Percentiles rank a stretch among this genome's conserved stretches.
These are phyloP conservation scores for Botryosphaeria dothidea DNA, from an alignment of 2,329 filamentous ascomycete species.

Conservation along the genomic window DNA sequence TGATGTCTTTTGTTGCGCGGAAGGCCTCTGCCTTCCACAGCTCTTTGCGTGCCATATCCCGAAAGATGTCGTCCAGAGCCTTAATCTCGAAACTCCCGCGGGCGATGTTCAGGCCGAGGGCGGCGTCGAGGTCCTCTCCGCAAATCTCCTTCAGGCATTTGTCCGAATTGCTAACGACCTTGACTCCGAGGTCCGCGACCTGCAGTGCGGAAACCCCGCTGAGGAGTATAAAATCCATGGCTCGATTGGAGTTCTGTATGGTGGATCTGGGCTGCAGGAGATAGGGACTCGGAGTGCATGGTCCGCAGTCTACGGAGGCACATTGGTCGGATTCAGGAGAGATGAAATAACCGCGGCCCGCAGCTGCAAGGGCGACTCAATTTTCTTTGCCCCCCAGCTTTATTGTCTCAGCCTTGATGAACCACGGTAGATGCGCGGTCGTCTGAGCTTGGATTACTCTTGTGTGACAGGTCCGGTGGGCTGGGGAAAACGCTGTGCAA, in stretches of 20 bases:
- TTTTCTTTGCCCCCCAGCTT: not conserved
- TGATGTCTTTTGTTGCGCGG: not conserved
- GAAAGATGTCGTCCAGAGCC: not conserved
- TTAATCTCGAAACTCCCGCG: not conserved
- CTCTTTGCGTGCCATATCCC: not conserved
- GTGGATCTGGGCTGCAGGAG: not conserved
- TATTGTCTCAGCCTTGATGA: not conserved
- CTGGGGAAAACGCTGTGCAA: not conserved
- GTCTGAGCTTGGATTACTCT: not conserved
- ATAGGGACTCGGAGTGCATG: not conserved
- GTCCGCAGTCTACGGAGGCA: not conserved
- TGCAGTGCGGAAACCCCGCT: not conserved
- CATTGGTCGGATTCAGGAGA: not conserved
- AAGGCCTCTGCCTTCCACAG: not conserved
- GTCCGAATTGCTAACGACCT: not conserved
- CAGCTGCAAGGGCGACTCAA: not conserved
- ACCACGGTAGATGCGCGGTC: not conserved
- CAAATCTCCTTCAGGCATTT: not conserved
- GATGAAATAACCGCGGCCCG: not conserved
- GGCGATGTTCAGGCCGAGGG: not conserved
- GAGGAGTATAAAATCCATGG: not conserved
- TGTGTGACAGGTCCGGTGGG: not conserved
- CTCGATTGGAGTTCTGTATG: not conserved
- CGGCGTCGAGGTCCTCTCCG: not conserved
- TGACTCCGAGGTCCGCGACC: not conserved